A percentile compares a stretch with the other conserved stretches of the same genome.
Evolutionary conservation across 306 rosid genomes (phyloP).

Genomic region (Vigna nakashimae): DNA sequence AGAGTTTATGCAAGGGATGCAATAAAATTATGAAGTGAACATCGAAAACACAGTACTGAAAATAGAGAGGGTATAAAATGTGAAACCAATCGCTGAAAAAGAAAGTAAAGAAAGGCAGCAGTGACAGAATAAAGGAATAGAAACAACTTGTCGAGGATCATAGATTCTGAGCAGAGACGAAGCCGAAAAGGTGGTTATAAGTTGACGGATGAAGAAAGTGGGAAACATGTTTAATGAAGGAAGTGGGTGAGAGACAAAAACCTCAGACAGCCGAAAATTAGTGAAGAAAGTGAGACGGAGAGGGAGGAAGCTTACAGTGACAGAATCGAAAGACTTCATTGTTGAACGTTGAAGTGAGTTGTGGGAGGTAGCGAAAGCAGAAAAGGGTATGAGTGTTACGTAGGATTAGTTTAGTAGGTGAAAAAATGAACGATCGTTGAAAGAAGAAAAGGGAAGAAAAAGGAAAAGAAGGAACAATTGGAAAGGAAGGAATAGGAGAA

Average conservation of each 20-base stretch:
- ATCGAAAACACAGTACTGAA: neutral
- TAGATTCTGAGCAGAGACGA: neutral
- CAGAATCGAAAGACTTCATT: constrained; percentile 57
- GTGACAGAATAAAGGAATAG: neutral
- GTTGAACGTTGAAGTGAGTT: neutral
- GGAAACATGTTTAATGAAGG: neutral
- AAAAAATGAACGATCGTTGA: neutral
- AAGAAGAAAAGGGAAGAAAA: neutral
- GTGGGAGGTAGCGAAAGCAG: constrained; percentile 24
- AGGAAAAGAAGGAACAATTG: constrained; percentile 12
- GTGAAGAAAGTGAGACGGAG: neutral
- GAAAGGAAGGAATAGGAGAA: constrained; percentile 46
- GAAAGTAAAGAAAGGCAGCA: neutral
- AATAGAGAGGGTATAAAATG: neutral
- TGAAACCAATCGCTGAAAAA: neutral
- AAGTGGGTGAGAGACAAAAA: neutral
- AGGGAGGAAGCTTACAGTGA: constrained; percentile 52
- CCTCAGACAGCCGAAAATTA: neutral
- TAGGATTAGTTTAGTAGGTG: neutral
- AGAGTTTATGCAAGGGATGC: no score
- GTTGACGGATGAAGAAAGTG: neutral
- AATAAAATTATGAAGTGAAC: neutral
- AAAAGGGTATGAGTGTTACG: constrained; percentile 3
- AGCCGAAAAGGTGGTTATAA: neutral
- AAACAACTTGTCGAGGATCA: neutral